A percentile compares a stretch with the other conserved stretches of the same genome.
These are phyloP conservation scores for Penicillium sp. DNA, from an alignment of 2,329 filamentous ascomycete species.

Conservation along the genomic window DNA sequence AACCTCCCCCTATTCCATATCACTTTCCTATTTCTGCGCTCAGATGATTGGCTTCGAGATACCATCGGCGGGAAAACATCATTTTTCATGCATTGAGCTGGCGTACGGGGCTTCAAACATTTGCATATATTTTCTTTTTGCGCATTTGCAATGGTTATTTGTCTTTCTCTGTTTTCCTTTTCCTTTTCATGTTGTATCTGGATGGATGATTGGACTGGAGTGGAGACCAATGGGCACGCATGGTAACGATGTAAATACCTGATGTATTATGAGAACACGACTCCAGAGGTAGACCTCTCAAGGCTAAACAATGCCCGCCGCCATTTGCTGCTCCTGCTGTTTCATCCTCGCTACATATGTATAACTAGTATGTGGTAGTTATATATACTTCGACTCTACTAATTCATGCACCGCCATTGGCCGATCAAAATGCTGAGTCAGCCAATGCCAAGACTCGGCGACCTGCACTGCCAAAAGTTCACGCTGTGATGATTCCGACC, in stretches of 20 bases:
- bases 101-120: constrained; percentile 18
- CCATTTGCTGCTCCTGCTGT: too few species aligned
- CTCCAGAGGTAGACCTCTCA: too few species aligned
- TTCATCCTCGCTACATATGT: neutral
- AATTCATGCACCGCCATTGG: constrained; percentile 16
- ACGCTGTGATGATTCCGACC: constrained; percentile 5
- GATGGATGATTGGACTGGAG: neutral
- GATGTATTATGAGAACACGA: neutral
- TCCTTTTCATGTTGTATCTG: neutral
- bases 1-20: constrained; percentile 12
- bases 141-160: neutral
- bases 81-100: constrained; percentile 29
- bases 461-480: constrained; percentile 21
- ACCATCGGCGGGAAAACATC: constrained; percentile 27
- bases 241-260: neutral
- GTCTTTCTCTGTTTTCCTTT: too few species aligned
- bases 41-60: constrained; percentile 34
- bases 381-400: neutral
- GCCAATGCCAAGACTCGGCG: constrained; percentile 17
- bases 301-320: too few species aligned
- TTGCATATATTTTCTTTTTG: constrained; percentile 1
- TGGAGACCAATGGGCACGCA: neutral
- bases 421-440: constrained; percentile 28
- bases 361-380: too few species aligned
- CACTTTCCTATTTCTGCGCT: constrained; percentile 19